These are phyloP conservation scores for Candida koratica DNA, from an alignment of 805 yeast species.

Conservation along the genomic window DNA sequence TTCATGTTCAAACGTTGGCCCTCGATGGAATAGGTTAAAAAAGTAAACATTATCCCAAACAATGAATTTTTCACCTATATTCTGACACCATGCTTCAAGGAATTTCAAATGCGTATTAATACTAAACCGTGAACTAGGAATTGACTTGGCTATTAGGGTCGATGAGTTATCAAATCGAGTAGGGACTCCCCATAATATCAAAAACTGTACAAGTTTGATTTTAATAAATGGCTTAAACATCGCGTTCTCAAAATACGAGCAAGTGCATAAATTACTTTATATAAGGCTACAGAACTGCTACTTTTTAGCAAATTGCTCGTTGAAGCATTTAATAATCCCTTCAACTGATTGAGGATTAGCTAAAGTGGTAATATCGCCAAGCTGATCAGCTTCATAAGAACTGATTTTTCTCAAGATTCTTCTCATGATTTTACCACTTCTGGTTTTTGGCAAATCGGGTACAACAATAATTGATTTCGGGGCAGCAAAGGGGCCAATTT, in stretches of 20 bases:
- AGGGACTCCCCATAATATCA: conserved; percentile 38
- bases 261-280: conserved; percentile 2
- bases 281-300: conserved; percentile 5
- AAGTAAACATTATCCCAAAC: conserved; percentile 89
- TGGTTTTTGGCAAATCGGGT: conserved; percentile 77
- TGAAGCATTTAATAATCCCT: conserved; percentile 51
- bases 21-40: conserved; percentile 49
- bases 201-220: conserved; percentile 36
- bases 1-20: conserved; percentile 74
- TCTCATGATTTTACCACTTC: conserved; percentile 87
- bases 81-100: conserved; percentile 6
- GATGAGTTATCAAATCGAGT: conserved; percentile 50
- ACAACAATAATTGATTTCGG: conserved; percentile 72
- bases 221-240: conserved; percentile 19
- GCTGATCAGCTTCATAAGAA: conserved; percentile 73
- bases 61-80: conserved; percentile 39
- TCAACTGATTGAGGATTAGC: conserved; percentile 73
- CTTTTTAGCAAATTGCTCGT: conserved; percentile 40
- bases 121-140: not conserved
- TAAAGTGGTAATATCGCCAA: conserved; percentile 75
- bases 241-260: not conserved
- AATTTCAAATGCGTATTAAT: not conserved
- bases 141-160: conserved; percentile 15
- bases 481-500: conserved; percentile 84
- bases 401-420: conserved; percentile 74